Conservation (phyloP, 2,329 filamentous ascomycete species). For the Alternaria brassicicola region DNA sequence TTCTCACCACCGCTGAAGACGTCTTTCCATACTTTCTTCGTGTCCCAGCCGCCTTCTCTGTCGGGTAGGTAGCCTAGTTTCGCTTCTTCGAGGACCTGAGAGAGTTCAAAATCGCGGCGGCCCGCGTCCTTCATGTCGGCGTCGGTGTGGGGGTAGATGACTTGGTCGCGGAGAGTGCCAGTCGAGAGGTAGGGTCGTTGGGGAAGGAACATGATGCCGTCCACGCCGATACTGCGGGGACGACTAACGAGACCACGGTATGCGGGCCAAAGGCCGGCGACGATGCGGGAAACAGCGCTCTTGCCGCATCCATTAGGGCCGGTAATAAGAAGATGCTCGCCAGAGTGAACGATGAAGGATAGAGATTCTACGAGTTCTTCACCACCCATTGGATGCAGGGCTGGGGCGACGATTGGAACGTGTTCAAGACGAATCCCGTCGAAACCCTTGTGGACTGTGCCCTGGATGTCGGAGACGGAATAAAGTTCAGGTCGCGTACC, state of each 20-base stretch:
- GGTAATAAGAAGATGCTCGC: constrained; percentile 93
- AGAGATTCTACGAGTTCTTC: constrained; percentile 89
- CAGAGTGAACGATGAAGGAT: constrained; percentile 85
- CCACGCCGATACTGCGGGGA: constrained; percentile 77
- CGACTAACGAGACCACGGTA: constrained; percentile 91
- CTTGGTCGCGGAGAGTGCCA: constrained; percentile 92
- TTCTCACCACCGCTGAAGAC: constrained; percentile 97
- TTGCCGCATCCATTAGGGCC: constrained; percentile 96
- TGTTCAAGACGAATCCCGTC: constrained; percentile 93
- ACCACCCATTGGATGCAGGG: constrained; percentile 85
- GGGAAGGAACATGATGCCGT: constrained; percentile 98
- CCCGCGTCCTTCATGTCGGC: constrained; percentile 87
- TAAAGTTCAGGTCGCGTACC: constrained; percentile 78
- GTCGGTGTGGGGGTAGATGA: constrained; percentile 96
- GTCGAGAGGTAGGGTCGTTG: constrained; percentile 91
- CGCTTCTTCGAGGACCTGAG: constrained; percentile 79
- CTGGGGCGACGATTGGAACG: constrained; percentile 89
- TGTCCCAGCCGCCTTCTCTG: constrained; percentile 95
- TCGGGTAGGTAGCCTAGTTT: constrained; percentile 87
- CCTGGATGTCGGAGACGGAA: constrained; percentile 88
- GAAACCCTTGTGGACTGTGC: constrained; percentile 92
- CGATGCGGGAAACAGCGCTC: constrained; percentile 82
- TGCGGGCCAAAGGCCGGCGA: constrained; percentile 93
- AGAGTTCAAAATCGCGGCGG: constrained; percentile 77
- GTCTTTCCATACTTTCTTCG: constrained; percentile 97